A percentile compares a stretch with the other conserved stretches of the same genome.
Evolutionary conservation across 352 stramenopile genomes (phyloP).

Genomic region (Phytophthora pini): DNA sequence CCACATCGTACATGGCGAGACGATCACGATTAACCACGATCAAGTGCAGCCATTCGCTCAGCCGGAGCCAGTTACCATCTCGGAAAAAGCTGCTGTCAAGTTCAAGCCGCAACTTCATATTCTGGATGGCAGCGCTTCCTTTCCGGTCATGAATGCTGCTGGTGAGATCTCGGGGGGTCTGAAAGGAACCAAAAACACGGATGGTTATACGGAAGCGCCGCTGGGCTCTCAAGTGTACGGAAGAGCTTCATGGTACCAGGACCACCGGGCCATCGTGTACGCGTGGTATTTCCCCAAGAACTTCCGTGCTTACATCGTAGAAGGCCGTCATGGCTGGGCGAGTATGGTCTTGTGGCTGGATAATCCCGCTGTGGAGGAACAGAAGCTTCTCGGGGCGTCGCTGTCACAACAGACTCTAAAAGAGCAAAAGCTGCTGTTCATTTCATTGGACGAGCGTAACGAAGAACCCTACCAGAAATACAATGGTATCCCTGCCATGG

Average conservation of each 20-base stretch:
- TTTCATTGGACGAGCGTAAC: background rate
- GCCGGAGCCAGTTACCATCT: slow-evolving; percentile 1
- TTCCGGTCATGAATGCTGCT: slow-evolving; percentile 9
- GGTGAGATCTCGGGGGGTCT: background rate
- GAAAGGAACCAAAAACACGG: background rate
- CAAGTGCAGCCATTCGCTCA: slow-evolving; percentile 9
- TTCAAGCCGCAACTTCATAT: slow-evolving; percentile 7
- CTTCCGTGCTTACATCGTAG: background rate
- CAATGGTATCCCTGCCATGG: background rate
- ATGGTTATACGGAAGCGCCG: background rate
- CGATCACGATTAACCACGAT: slow-evolving; percentile 6
- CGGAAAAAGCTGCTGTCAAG: slow-evolving; percentile 18
- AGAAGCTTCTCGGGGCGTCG: background rate
- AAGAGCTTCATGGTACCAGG: slow-evolving; percentile 8
- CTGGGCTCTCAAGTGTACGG: slow-evolving; percentile 23
- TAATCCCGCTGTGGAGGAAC: background rate
- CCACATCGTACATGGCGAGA: background rate
- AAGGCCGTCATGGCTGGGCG: slow-evolving; percentile 1
- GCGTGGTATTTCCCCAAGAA: slow-evolving; percentile 18
- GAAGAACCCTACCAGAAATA: background rate
- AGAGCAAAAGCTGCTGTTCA: background rate
- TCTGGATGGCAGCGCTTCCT: background rate
- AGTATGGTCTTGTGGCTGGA: slow-evolving; percentile 15
- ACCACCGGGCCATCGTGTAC: slow-evolving; percentile 12
- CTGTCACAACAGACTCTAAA: background rate